Conservation (phyloP, 495 filamentous ascomycete genomes). For the Penicillium goetzii region DNA sequence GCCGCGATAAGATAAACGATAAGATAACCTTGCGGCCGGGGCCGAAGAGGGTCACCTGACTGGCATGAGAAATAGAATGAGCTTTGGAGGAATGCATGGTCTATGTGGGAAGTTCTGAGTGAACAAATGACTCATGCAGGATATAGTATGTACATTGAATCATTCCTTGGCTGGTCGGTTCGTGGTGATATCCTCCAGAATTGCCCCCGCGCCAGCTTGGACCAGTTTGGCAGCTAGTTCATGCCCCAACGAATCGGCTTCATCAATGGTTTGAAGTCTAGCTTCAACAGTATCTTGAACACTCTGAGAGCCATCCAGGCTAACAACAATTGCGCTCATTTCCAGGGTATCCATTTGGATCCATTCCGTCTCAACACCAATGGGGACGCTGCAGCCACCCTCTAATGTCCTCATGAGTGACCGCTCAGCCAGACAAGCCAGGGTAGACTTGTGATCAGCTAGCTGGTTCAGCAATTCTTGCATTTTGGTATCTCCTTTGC, state of each 20-base stretch:
- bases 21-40: constrained; percentile 18
- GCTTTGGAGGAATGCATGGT: not conserved
- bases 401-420: constrained; percentile 75
- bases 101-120: not conserved
- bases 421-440: constrained; percentile 69
- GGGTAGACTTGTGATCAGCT: constrained; percentile 53
- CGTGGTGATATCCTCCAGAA: constrained; percentile 22
- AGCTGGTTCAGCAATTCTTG: constrained; percentile 55
- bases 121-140: not conserved
- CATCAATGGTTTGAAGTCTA: constrained; percentile 7
- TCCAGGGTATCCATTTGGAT: constrained; percentile 12
- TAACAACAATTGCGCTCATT: constrained; percentile 26
- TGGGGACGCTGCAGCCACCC: constrained; percentile 85
- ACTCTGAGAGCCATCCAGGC: constrained; percentile 21
- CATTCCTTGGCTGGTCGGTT: constrained; percentile 25
- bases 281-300: constrained; percentile 14
- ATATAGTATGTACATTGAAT: not conserved
- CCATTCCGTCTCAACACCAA: constrained; percentile 64
- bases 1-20: constrained; percentile 6
- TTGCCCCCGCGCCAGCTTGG: constrained; percentile 20
- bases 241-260: constrained; percentile 17
- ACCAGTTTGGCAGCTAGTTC: constrained; percentile 23
- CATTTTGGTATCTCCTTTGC: constrained; percentile 62
- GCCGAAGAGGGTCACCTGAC: constrained; percentile 3
- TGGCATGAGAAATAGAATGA: not conserved